Base-by-base conservation (phyloP, 164 flowering plant species). In the Annona squamosa region DNA sequence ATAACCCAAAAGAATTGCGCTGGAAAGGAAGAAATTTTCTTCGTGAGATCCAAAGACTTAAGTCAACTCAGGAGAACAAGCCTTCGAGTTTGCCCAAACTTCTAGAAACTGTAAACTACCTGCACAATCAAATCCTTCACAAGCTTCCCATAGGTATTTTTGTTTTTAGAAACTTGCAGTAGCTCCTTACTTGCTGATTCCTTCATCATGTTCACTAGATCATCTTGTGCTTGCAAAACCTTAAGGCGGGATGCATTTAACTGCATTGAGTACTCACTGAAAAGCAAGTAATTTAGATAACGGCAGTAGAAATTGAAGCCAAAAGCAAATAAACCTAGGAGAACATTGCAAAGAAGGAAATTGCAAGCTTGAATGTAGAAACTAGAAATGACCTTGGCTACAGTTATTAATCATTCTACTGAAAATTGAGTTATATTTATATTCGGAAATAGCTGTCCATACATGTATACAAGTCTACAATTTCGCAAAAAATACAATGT, bases 261-360 rank as follows among this genome's bases (percentile, higher is more conserved):
- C 83, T 86, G 95, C 88, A 79, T 87, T 2, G 95, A 90, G 78
- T 90, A 89, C 75, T 90, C 95, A 70, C 92, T 88, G 90, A 78
- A 79, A 70, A 56, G 63, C 57, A 78, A 61, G n/a, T 12, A 10
- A 19, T 67, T 71, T 71, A 52, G 48, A 46, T 72, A 57, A 62
- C n/a, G 56, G 56, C 4, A 16, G 68, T 10, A 65, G 44, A 47
- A 13, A 73, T 16, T 18, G 19, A 56, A 6, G 44, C 46, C 10
- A 48, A 41, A 72, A 19, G 48, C 57, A 4, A 46, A 9, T 3
- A 46, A 70, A 56, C 12, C 12, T 12, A 56, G 26, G n/a, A 70
- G 47, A 70, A 57, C n/a, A 26, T 4, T 43, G n/a, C 13, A 43
- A 67, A 44, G 59, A 52, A 52, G 59, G 13, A 18, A 67, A n/a